These are phyloP conservation scores for Panaeolus papilionaceus DNA, from an alignment of 768 basidiomycete genomes.

Conservation along the genomic window DNA sequence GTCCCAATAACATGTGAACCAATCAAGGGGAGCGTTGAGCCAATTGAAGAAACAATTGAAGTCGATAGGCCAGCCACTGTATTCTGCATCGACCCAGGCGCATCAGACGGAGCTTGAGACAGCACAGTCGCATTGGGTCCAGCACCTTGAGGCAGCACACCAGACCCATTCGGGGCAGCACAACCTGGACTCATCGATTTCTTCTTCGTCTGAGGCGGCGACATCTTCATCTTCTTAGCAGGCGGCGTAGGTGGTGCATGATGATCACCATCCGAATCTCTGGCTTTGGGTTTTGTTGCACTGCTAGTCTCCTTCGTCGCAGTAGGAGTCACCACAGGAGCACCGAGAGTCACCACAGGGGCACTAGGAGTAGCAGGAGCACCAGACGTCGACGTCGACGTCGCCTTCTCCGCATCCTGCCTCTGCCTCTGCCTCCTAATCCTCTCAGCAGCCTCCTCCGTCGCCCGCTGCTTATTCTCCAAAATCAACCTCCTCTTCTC, in stretches of 20 bases:
- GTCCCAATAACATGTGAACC: no score
- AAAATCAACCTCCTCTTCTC: background rate
- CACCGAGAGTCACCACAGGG: no score
- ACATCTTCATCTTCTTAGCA: constrained; percentile 17
- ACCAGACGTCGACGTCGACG: background rate
- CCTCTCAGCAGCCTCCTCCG: background rate
- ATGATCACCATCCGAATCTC: constrained; percentile 33
- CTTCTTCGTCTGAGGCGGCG: background rate
- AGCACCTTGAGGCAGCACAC: no score
- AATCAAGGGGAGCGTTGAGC: no score
- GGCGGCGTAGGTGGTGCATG: constrained; percentile 23
- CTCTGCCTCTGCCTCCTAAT: background rate
- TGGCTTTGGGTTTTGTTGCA: background rate
- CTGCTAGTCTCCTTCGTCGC: background rate
- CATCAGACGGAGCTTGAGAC: no score
- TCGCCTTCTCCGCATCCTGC: background rate
- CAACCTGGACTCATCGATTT: background rate
- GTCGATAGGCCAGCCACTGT: no score
- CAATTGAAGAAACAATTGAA: no score
- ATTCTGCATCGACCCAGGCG: no score
- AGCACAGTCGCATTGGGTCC: no score
- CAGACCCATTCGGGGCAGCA: no score
- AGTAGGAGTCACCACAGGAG: background rate
- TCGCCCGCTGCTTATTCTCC: constrained; percentile 4
- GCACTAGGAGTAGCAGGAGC: no score